Evolutionary conservation across 2,329 filamentous ascomycete species (phyloP).

Genomic region (Penicillium sp.): DNA sequence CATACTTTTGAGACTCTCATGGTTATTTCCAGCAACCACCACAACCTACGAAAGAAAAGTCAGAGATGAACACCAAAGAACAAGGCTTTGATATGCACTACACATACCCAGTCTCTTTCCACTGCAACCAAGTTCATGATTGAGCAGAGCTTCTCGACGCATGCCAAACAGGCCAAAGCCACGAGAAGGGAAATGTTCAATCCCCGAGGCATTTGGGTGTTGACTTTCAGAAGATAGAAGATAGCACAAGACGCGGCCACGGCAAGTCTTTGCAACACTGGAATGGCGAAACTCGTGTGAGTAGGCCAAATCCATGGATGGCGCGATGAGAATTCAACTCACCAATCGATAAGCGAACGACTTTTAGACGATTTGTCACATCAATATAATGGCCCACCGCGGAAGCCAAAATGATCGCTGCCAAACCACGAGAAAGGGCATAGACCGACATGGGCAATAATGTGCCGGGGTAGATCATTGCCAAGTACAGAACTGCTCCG

Average conservation of each 20-base stretch:
- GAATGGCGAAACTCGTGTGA: background rate
- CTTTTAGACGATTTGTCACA: slow-evolving; percentile 50
- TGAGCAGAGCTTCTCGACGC: slow-evolving; percentile 67
- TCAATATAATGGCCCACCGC: slow-evolving; percentile 64
- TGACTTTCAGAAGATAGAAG: background rate
- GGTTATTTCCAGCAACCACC: background rate
- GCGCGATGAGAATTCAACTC: slow-evolving; percentile 6
- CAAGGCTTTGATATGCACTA: background rate
- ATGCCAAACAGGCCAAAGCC: slow-evolving; percentile 57
- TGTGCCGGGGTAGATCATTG: slow-evolving; percentile 58
- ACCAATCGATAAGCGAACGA: slow-evolving; percentile 55
- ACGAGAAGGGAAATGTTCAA: slow-evolving; percentile 30
- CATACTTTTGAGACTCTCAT: background rate
- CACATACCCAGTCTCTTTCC: slow-evolving; percentile 66
- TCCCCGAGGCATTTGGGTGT: background rate
- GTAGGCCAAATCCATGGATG: background rate
- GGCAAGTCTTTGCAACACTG: background rate
- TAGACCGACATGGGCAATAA: slow-evolving; percentile 70
- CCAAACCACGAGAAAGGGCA: slow-evolving; percentile 60
- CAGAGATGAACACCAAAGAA: background rate
- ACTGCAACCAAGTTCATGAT: slow-evolving; percentile 68
- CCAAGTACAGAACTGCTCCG: slow-evolving; percentile 61
- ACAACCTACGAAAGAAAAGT: background rate
- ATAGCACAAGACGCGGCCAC: background rate
- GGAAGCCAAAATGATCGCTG: slow-evolving; percentile 61